Base-by-base conservation (phyloP, 1,284 basidiomycete genomes). In the Cerrena zonata region DNA sequence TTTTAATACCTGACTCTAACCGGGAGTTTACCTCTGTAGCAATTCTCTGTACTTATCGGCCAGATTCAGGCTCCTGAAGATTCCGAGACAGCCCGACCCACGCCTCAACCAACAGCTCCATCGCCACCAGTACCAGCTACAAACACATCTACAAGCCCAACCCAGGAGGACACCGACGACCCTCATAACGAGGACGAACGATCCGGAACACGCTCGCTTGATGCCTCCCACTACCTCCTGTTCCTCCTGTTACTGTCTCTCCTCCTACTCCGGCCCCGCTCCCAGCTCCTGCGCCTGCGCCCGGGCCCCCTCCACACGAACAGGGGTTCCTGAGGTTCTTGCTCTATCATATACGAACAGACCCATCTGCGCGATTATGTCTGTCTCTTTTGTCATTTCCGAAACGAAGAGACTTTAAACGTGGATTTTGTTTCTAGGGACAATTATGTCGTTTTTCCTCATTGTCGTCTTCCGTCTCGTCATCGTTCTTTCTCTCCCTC, bases 31-130 rank as follows among this genome's bases (percentile, higher is more conserved):
- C 42, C 22, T 21, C n/a, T 52, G 37, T 19, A 94, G 91, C 86
- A 92, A 82, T 91, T 91, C 60, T 79, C 85, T 0, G 80, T 87
- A 26, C 71, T 91, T 15, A 80, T 92, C 5, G 80, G 87, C 55
- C 84, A 89, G 54, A 82, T 93, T 22, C 91, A 94, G 73, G 79
- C 82, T 1, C 88, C 89, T 1, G 91, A 93, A 62, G 78, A 86
- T 55, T 69, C 69, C 19, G 43, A 12, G 4, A 45, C 44, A n/a
- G 37, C 36, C 11, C 11, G 5, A 22, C 46, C 46, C 11, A 11
- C 39, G 15, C 64, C 40, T 26, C 57, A 67, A 21, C 45, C 66
- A 12, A 55, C 67, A 19, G 38, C 56, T 4, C 50, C 63, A 22
- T 45, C 56, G 2, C 53, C 60, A 22, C 54, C 61, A n/a, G 46